Conservation (phyloP, 306 rosid species). For the Luffa aegyptiaca region DNA sequence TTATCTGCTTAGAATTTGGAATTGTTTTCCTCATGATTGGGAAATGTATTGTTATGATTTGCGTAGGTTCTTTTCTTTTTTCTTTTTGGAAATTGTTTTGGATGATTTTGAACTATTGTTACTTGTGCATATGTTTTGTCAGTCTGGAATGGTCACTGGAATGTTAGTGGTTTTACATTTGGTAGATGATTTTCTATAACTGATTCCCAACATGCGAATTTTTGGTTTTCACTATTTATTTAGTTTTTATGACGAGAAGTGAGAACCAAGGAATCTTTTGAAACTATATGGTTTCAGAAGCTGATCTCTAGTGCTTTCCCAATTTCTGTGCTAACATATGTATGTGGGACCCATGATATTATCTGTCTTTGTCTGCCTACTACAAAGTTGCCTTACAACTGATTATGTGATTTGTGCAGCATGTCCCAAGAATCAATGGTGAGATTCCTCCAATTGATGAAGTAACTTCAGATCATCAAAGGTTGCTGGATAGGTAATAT, state of each 20-base stretch:
- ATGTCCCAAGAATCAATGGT: constrained; percentile 86
- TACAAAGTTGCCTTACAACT: background rate
- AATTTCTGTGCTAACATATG: background rate
- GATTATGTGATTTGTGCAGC: constrained; percentile 35
- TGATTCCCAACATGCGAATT: background rate
- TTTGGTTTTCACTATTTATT: background rate
- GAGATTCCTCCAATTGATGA: constrained; percentile 87
- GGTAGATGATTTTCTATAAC: background rate
- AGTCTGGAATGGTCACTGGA: background rate
- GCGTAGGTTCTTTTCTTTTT: background rate
- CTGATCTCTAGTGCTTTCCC: background rate
- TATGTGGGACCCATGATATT: constrained; percentile 1
- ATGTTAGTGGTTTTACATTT: background rate
- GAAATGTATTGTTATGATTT: background rate
- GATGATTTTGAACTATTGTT: background rate
- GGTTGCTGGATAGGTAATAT: constrained; percentile 70
- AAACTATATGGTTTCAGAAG: background rate
- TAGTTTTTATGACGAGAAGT: background rate
- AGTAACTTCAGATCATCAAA: constrained; percentile 89
- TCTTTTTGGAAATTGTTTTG: no score
- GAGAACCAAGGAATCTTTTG: background rate
- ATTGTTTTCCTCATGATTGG: background rate
- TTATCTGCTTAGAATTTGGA: background rate
- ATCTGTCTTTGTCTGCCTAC: background rate
- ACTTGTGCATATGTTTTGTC: background rate